A percentile compares a stretch with the other conserved stretches of the same genome.
These are phyloP conservation scores for Radiomyces spectabilis DNA, from an alignment of 192 early-diverging fungal species.

Conservation along the genomic window DNA sequence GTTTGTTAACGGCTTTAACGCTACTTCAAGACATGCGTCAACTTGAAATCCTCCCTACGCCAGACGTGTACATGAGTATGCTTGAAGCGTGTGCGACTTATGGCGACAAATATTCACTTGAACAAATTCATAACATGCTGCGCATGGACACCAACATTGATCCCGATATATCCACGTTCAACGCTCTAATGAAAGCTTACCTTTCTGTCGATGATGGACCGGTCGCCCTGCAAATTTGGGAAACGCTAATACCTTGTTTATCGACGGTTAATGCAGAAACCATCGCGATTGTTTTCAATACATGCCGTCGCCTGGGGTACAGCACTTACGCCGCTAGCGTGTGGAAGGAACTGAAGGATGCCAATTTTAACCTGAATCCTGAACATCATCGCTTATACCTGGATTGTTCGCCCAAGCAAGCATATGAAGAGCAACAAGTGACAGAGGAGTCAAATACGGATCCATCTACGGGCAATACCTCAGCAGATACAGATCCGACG, in stretches of 20 bases:
- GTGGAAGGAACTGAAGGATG: slow-evolving; percentile 16
- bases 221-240: slow-evolving; percentile 23
- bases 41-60: not conserved
- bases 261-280: slow-evolving; percentile 2
- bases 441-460: too few species aligned
- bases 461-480: too few species aligned
- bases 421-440: too few species aligned
- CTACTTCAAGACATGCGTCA: slow-evolving; percentile 20
- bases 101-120: not conserved
- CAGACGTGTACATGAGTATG: not conserved
- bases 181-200: slow-evolving; percentile 26
- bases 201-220: slow-evolving; percentile 7
- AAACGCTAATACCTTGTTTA: not conserved
- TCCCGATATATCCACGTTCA: slow-evolving; percentile 9
- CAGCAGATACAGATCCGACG: too few species aligned
- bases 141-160: slow-evolving; percentile 26
- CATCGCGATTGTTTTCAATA: slow-evolving; percentile 16
- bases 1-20: slow-evolving; percentile 1
- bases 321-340: slow-evolving; percentile 1
- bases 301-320: slow-evolving; percentile 9
- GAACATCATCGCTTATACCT: too few species aligned
- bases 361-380: not conserved
- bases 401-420: too few species aligned
- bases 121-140: slow-evolving; percentile 25
- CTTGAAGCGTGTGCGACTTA: not conserved